A percentile compares a stretch with the other conserved stretches of the same genome.
Conservation (phyloP, 2,329 filamentous ascomycete genomes). For the Curvularia lunata region DNA sequence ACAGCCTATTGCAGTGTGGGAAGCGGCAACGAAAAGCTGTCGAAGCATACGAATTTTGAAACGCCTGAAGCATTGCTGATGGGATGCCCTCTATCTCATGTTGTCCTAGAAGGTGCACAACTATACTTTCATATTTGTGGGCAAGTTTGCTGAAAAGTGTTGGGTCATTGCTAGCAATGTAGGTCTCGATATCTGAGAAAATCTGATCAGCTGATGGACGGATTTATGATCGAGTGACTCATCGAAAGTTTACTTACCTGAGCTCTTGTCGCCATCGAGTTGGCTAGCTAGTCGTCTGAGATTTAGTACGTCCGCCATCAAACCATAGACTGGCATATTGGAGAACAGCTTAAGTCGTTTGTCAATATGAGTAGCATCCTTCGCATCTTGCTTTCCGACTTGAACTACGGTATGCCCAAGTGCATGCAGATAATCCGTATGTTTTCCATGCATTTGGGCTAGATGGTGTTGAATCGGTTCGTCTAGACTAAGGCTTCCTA, state of each 20-base stretch:
- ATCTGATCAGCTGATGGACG: neutral
- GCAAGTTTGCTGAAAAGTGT: neutral
- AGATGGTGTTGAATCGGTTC: neutral
- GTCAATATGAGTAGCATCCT: neutral
- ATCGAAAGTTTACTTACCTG: neutral
- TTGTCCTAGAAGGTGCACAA: neutral
- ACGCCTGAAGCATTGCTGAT: slow-evolving; percentile 2
- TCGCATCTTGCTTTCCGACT: neutral
- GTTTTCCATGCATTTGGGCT: neutral
- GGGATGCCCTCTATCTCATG: neutral
- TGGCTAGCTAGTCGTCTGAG: neutral
- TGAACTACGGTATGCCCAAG: neutral
- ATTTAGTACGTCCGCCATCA: neutral
- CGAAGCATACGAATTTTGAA: slow-evolving; percentile 17
- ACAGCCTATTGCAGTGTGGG: slow-evolving; percentile 8
- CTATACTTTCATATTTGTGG: neutral
- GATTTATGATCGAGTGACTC: neutral
- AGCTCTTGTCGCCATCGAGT: neutral
- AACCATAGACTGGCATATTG: neutral
- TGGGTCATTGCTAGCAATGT: neutral
- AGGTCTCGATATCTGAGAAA: neutral
- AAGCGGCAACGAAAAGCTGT: slow-evolving; percentile 20
- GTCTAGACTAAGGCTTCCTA: slow-evolving; percentile 1
- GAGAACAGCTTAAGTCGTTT: neutral
- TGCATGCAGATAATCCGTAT: neutral